Evolutionary conservation across 495 filamentous ascomycete genomes (phyloP), one percentile per base, ranked within the genome.

Genomic region (Penicillium turbatum): DNA sequence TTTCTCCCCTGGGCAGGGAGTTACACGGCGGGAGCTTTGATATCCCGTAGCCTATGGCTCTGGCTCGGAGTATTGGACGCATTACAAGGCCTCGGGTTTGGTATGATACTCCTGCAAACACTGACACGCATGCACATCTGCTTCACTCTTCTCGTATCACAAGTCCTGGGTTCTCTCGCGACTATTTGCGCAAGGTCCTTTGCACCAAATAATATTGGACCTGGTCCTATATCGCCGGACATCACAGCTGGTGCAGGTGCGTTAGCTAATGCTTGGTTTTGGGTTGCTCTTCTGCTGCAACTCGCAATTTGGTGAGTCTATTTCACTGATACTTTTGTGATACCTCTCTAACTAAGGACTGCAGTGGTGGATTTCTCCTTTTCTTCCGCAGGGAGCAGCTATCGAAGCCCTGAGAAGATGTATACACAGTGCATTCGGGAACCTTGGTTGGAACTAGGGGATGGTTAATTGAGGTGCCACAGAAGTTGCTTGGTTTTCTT

Each of bases 361-460:
- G 0, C 31, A 76, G 81, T 56, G 65, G 81, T 39, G 84, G 85
- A 1, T 88, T 85, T 69, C 77, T 85, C 41, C 71, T 79, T 62
- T 87, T 86, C 71, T 88, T 87, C 75, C 73, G 85, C 30, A 86
- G 85, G 72, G 85, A 87, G 65, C 85, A 87, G 63, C 76, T 87
- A 37, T 76, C 74, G 36, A 88, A 88, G 74, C 85, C 85, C 17
- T 85, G 61, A 68, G 24, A 15, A 16, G 11, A 17, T 48, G 16
- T 19, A 15, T 46, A 24, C 21, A 24, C 4, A 2, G 21, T 24
- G 21, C 21, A 24, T 40, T n/a, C n/a, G n/a, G n/a, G n/a, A n/a
- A n/a, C n/a, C n/a, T n/a, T 42, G 41, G 6, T 40, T 24, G 51
- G 17, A 16, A 42, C 2, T 19, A 31, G 24, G 26, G 29, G 37